Evolutionary conservation across 177 flowering plant species (phyloP), one percentile per base, ranked within the genome.

Genomic region (Vitis hybrid): DNA sequence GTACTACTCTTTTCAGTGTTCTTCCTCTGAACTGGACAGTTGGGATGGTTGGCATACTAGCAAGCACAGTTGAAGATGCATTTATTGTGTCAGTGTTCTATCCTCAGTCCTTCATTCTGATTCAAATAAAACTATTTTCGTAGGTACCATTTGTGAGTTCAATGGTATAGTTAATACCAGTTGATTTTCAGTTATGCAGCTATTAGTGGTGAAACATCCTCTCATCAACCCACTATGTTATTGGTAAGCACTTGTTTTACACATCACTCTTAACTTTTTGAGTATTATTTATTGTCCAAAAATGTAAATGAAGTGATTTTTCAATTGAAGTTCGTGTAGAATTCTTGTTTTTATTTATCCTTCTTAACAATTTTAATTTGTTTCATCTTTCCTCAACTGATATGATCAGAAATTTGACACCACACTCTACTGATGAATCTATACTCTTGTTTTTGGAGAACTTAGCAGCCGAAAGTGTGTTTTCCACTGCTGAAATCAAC

Each of bases 11-110:
- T 72, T 78, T 69, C 82, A 95, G 98, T 45, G 94, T 91, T 77
- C 86, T 95, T 78, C 99, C 97, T 54, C 77, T 91, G 67, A 93
- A 90, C 78, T 93, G 94, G 90, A 93, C 99, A 6, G 91, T 95
- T 34, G 99, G 99, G 60, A 88, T 88, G 93, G 88, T 93, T 72
- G 99, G 99, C 64, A 75, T 95, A 67, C 78, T 95, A 55, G 91
- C 99, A 32, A 93, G 85, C 76, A 90, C 91, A 58, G 81, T 90
- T 52, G 97, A 93, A 82, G 99, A 95, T 81, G 89, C 97, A 50
- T 69, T 89, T 21, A 84, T 93, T 57, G 87, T 79, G 99, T 95
- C 6, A 79, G 94, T 83, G 18, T 67, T 74, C 59, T 52, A 64
- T 52, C 51, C 52, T 50, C 64, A 4, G 18, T 56, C 59, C n/a